Base-by-base conservation (phyloP, 1,139 yeast species). In the Kodamaea arcana region DNA sequence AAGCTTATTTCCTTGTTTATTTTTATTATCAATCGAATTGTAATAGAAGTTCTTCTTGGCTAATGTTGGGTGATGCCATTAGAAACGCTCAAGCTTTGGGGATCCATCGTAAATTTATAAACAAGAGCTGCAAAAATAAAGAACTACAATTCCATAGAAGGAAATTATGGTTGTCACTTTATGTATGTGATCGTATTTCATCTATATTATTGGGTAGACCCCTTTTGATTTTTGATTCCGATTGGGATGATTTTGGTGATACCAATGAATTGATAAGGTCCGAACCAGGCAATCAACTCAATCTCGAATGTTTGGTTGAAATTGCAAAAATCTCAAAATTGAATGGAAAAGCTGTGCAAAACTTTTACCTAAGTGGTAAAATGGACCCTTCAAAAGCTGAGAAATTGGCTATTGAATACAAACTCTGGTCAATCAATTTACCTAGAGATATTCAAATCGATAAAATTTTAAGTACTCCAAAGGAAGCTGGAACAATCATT, bases 31-130 rank as follows among this genome's bases (percentile, higher is more conserved):
- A 66, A 36, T 46, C 57, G 17, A 54, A 54, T 13, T 60, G 69
- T n/a, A 58, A 61, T 31, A 56, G 68, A 39, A 60, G 62, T 33
- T 59, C 69, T 0, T 62, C 73, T 9, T 72, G 76, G 73, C 36
- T 45, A 17, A 42, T 45, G 47, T 36, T 60, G 22, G 54, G 57
- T n/a, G 40, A 45, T 10, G 57, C 64, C 4, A 51, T 58, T 22
- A 47, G 51, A 27, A 45, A 50, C 32, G 54, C 56, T 2, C 61
- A 56, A 40, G 50, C 60, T 5, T 37, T 59, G 24, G 58, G 62
- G 10, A 32, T 54, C 12, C 58, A 54, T 36, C 42, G 60, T n/a
- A 47, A 42, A 36, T 52, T 41, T 37, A 51, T 55, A 27, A 52
- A 54, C 39, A 56, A 52, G 30, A 42, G 46, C 6, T 44, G 42